These are phyloP conservation scores for Xylaria sp. DNA, from an alignment of 2,329 filamentous ascomycete genomes.

Conservation along the genomic window DNA sequence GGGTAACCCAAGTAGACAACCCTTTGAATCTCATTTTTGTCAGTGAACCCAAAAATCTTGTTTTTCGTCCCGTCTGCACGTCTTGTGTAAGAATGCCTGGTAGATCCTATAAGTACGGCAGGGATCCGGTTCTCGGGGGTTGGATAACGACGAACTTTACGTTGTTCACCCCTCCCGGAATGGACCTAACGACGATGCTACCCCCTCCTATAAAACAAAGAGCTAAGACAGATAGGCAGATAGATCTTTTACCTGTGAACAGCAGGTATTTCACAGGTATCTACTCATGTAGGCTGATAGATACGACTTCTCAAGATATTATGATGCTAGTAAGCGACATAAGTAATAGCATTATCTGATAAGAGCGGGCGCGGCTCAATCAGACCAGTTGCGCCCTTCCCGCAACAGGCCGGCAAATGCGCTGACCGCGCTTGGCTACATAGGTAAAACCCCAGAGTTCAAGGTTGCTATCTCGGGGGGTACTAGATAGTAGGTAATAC, in stretches of 20 bases:
- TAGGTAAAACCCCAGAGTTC: background rate
- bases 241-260: background rate
- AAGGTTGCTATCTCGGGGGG: slow-evolving; percentile 10
- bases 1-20: slow-evolving; percentile 44
- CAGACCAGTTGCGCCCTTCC: slow-evolving; percentile 11
- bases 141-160: background rate
- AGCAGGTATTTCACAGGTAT: background rate
- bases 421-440: slow-evolving; percentile 12
- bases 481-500: background rate
- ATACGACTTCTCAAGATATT: background rate
- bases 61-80: slow-evolving; percentile 1
- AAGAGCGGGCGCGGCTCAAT: background rate
- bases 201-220: background rate
- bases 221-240: background rate
- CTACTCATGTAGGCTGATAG: background rate
- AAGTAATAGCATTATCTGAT: background rate
- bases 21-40: slow-evolving; percentile 43
- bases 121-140: slow-evolving; percentile 18
- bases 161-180: slow-evolving; percentile 1
- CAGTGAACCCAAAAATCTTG: background rate
- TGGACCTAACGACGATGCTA: background rate
- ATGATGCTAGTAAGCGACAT: slow-evolving; percentile 1
- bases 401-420: slow-evolving; percentile 18
- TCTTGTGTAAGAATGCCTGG: background rate
- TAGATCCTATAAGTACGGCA: slow-evolving; percentile 6